Conservation (phyloP, 2,329 filamentous ascomycete genomes). For the Bipolaris bicolor region DNA sequence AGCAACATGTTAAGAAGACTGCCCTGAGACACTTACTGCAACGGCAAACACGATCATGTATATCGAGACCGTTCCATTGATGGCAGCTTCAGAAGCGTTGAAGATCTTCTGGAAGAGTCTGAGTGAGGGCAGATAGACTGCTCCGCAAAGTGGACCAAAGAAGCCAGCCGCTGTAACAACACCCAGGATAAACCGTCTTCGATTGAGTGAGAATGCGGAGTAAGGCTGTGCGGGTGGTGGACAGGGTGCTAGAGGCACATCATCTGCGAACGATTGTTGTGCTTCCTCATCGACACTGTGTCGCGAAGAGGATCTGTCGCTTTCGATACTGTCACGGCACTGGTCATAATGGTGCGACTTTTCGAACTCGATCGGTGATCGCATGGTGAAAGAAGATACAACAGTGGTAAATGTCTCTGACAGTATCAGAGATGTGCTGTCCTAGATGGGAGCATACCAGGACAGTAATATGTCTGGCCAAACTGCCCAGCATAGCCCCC, state of each 20-base stretch:
- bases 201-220: constrained; percentile 47
- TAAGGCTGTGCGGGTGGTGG: constrained; percentile 38
- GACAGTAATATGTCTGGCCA: constrained; percentile 19
- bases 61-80: constrained; percentile 55
- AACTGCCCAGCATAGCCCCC: constrained; percentile 21
- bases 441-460: constrained; percentile 20
- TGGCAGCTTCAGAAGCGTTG: constrained; percentile 41
- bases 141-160: constrained; percentile 53
- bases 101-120: constrained; percentile 49
- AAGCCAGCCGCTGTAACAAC: constrained; percentile 53
- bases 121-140: constrained; percentile 54
- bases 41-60: constrained; percentile 56
- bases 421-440: not conserved
- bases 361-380: constrained; percentile 34
- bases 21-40: constrained; percentile 24
- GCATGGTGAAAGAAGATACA: constrained; percentile 19
- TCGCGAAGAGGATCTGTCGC: constrained; percentile 25
- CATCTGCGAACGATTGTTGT: constrained; percentile 17
- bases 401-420: not conserved
- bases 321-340: constrained; percentile 33
- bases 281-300: constrained; percentile 20
- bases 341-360: constrained; percentile 28
- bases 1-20: constrained; percentile 1
- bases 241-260: constrained; percentile 9
- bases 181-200: constrained; percentile 48